Percentiles rank a stretch among this genome's conserved stretches.
These are phyloP conservation scores for Talaromyces amestolkiae DNA, from an alignment of 2,329 filamentous ascomycete genomes.

Conservation along the genomic window DNA sequence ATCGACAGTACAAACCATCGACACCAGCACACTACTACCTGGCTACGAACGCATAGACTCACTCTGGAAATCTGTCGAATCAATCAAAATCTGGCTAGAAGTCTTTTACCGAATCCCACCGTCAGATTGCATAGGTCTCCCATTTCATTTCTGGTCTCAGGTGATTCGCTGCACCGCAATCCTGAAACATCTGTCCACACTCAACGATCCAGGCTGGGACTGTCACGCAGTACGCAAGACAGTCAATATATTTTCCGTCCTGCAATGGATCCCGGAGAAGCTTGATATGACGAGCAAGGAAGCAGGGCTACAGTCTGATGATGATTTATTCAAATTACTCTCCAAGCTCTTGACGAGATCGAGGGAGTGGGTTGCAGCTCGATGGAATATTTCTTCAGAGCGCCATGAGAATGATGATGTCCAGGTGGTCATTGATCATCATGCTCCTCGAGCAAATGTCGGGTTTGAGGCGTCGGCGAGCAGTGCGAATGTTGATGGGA, in stretches of 20 bases:
- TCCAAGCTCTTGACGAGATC: slow-evolving; percentile 28
- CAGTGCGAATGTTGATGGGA: slow-evolving; percentile 10
- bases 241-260: slow-evolving; percentile 30
- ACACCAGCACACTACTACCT: slow-evolving; percentile 15
- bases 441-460: neutral
- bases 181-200: slow-evolving; percentile 38
- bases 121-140: slow-evolving; percentile 29
- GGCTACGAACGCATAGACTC: slow-evolving; percentile 35
- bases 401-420: neutral
- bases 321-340: slow-evolving; percentile 28
- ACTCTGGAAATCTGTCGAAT: slow-evolving; percentile 36
- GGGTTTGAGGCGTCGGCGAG: neutral
- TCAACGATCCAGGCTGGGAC: slow-evolving; percentile 42
- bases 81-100: slow-evolving; percentile 35
- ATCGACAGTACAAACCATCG: slow-evolving; percentile 15
- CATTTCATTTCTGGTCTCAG: slow-evolving; percentile 41
- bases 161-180: slow-evolving; percentile 36
- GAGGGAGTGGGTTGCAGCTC: slow-evolving; percentile 24
- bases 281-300: slow-evolving; percentile 30
- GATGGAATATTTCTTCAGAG: slow-evolving; percentile 22
- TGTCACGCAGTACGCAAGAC: slow-evolving; percentile 33
- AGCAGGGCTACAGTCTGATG: slow-evolving; percentile 29
- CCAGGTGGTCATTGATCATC: neutral
- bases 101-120: slow-evolving; percentile 30
- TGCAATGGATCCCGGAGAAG: slow-evolving; percentile 33